phyloP scores from a whole-genome alignment of 495 filamentous ascomycete genomes.

The Clavariopsis aquatica region DNA sequence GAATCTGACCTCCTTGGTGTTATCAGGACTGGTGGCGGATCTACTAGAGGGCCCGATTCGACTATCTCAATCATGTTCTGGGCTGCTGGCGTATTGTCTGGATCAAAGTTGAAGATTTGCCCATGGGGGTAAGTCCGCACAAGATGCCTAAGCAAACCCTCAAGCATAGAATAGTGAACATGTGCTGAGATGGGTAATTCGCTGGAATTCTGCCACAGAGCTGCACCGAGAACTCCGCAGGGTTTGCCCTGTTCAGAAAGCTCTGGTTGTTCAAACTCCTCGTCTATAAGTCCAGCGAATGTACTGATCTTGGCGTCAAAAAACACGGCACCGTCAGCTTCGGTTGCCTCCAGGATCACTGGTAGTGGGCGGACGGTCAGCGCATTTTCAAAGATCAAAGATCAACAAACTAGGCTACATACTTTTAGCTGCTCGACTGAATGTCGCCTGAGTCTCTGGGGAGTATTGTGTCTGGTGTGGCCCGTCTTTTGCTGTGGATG shows the following conservation, averaged over 20 bases:
- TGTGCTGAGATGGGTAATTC: conserved; percentile 13
- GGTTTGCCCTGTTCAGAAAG: conserved; percentile 23
- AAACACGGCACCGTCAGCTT: conserved; percentile 34
- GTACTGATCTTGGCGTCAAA: conserved; percentile 35
- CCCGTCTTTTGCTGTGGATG: conserved; percentile 9
- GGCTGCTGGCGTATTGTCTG: conserved; percentile 40
- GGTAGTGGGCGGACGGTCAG: not conserved
- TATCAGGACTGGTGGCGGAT: conserved; percentile 20
- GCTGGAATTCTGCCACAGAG: conserved; percentile 46
- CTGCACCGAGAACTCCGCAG: conserved; percentile 31
- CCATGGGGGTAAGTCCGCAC: conserved; percentile 63
- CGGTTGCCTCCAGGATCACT: conserved; percentile 29
- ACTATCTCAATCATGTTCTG: not conserved
- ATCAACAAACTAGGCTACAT: not conserved
- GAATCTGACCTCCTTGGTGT: conserved; percentile 18
- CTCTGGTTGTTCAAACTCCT: conserved; percentile 18
- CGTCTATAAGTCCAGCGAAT: conserved; percentile 34
- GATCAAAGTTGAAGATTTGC: conserved; percentile 60
- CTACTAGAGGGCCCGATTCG: not conserved
- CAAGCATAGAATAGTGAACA: conserved; percentile 38
- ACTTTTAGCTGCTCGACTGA: conserved; percentile 27
- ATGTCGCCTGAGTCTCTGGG: conserved; percentile 27
- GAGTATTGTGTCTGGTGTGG: conserved; percentile 8
- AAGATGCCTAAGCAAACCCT: conserved; percentile 53
- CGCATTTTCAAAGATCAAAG: not conserved